phyloP scores from a whole-genome alignment of 805 yeast genomes.

The Zygotorulaspora chibaensis region DNA sequence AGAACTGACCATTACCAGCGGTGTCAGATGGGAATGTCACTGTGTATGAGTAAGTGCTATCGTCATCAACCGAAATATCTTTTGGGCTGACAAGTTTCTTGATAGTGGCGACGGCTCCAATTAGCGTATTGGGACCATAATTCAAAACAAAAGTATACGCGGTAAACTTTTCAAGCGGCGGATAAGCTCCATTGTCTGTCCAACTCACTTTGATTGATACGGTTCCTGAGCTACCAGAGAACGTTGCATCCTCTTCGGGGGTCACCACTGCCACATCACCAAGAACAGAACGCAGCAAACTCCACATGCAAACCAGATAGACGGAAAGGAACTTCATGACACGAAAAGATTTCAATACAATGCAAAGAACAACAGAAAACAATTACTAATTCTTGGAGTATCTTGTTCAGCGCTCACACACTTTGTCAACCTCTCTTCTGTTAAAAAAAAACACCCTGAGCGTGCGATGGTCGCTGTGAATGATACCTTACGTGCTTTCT shows the following conservation, averaged over 20 bases:
- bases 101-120: slow-evolving; percentile 39
- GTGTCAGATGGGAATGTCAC: slow-evolving; percentile 41
- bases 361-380: neutral
- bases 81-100: slow-evolving; percentile 30
- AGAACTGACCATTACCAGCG: slow-evolving; percentile 66
- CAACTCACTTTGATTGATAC: slow-evolving; percentile 42
- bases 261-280: slow-evolving; percentile 28
- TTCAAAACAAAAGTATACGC: slow-evolving; percentile 55
- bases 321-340: slow-evolving; percentile 3
- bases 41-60: slow-evolving; percentile 33
- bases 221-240: slow-evolving; percentile 25
- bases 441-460: no score
- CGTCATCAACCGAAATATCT: slow-evolving; percentile 26
- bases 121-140: slow-evolving; percentile 56
- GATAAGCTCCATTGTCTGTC: slow-evolving; percentile 50
- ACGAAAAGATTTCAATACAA: neutral
- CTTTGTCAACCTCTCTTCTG: no score
- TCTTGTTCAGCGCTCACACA: no score
- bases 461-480: no score
- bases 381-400: no score
- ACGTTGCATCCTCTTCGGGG: slow-evolving; percentile 24
- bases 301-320: neutral
- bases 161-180: slow-evolving; percentile 42
- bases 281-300: slow-evolving; percentile 10
- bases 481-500: no score